phyloP scores from a whole-genome alignment of 2,329 filamentous ascomycete species.

The Aspergillus pseudoterreus region DNA sequence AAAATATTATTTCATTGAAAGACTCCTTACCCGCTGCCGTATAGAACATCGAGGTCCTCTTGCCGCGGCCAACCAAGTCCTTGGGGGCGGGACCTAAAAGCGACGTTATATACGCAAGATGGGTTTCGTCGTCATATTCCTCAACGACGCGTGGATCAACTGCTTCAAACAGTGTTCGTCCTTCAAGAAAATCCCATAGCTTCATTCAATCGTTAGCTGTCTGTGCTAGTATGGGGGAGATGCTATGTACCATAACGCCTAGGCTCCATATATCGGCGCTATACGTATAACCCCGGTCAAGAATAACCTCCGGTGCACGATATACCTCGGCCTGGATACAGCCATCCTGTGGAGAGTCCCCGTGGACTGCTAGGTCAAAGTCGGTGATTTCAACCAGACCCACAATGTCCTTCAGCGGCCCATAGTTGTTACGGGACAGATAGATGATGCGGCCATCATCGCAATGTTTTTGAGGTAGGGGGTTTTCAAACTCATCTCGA shows the following conservation, averaged over 20 bases:
- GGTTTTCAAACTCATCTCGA: conserved; percentile 24
- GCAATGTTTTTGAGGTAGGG: conserved; percentile 27
- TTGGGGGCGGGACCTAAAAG: conserved; percentile 26
- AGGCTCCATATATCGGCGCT: conserved; percentile 29
- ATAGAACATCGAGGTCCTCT: conserved; percentile 17
- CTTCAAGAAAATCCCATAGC: conserved; percentile 31
- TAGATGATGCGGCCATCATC: conserved; percentile 29
- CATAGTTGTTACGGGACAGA: conserved; percentile 29
- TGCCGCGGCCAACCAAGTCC: conserved; percentile 24
- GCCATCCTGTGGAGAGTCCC: conserved; percentile 34
- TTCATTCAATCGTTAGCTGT: conserved; percentile 6
- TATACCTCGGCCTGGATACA: conserved; percentile 43
- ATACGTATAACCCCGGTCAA: conserved; percentile 32
- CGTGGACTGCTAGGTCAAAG: conserved; percentile 30
- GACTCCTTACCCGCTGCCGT: conserved; percentile 5
- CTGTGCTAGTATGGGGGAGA: background rate
- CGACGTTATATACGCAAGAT: conserved; percentile 32
- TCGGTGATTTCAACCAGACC: conserved; percentile 30
- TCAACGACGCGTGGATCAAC: conserved; percentile 18
- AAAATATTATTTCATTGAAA: background rate
- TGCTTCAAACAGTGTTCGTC: conserved; percentile 23
- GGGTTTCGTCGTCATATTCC: conserved; percentile 23
- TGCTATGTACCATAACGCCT: conserved; percentile 28
- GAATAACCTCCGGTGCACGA: conserved; percentile 34
- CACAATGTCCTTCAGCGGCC: conserved; percentile 16